Base-by-base conservation (phyloP, 2,329 filamentous ascomycete species). In the Neonectria coccinea region DNA sequence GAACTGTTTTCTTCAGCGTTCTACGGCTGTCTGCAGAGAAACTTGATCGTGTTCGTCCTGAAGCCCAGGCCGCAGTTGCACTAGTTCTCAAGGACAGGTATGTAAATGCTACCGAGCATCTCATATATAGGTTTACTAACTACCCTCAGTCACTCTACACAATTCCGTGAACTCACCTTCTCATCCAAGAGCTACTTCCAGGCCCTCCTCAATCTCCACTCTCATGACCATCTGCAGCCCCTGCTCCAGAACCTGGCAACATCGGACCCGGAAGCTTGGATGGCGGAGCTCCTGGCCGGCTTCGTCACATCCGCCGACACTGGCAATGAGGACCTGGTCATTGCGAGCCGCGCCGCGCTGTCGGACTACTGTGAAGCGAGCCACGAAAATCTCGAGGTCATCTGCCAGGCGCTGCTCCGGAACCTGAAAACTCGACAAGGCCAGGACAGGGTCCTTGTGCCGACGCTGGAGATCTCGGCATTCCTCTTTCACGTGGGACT, bases 11-110 rank as follows among this genome's bases (percentile, higher is more conserved):
- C 63, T 80, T 84, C 31, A 79, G 82, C 29, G 79, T 85, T 2
- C 81, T 92, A 33, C 87, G 94, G 1, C 84, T 98, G 14, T 90
- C 93, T 2, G 88, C 92, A 1, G 96, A 99, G 79, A 97, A 97
- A 76, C 85, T 98, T 2, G 95, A 98, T 77, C 92, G 93, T 67
- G 91, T 98, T 18, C 89, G 96, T 25, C 82, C 87, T 0, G 86
- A 88, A 67, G 91, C 90, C 1, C 88, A 91, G 65, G 79, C 82
- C 33, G 84, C 84, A 10, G 72, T 90, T 50, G 79, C 79, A 5
- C 68, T 85, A 50, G 72, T 81, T 22, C 70, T 88, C n/a, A 68
- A 79, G 27, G 66, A 80, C 25, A 78, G 77, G 88, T 89, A 76
- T 62, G 81, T 48, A 25, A 11, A 29, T n/a, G 16, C 20, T 16